phyloP scores from a whole-genome alignment of 306 rosid genomes.

The Abrus precatorius region DNA sequence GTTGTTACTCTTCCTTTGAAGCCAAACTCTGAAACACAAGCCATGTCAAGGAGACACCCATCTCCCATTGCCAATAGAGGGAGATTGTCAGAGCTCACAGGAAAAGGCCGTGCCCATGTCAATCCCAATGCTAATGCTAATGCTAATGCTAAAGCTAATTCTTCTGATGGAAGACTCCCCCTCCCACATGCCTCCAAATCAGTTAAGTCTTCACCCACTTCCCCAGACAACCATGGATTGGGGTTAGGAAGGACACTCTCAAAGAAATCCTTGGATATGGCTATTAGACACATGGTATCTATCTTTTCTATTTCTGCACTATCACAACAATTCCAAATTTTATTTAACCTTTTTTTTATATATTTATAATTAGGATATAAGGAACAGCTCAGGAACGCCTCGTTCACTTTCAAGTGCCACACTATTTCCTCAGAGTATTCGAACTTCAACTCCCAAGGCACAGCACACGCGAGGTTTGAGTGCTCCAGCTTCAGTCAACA shows the following conservation, averaged over 20 bases:
- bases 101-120: slow-evolving; percentile 56
- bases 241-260: slow-evolving; percentile 86
- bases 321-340: background rate
- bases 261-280: slow-evolving; percentile 89
- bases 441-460: slow-evolving; percentile 60
- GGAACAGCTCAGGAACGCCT: slow-evolving; percentile 60
- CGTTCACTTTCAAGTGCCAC: slow-evolving; percentile 76
- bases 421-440: slow-evolving; percentile 81
- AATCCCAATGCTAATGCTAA: slow-evolving; percentile 59
- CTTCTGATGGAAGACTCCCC: too few relatives aligned
- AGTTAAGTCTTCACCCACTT: slow-evolving; percentile 60
- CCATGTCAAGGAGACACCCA: slow-evolving; percentile 64
- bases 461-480: slow-evolving; percentile 60
- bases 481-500: slow-evolving; percentile 44
- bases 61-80: slow-evolving; percentile 76
- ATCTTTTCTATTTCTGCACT: background rate
- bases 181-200: slow-evolving; percentile 57
- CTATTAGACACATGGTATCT: slow-evolving; percentile 81
- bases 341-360: slow-evolving; percentile 14
- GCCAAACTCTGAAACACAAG: slow-evolving; percentile 64
- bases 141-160: background rate
- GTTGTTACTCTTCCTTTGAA: slow-evolving; percentile 48
- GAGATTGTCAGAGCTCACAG: slow-evolving; percentile 64
- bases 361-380: slow-evolving; percentile 62
- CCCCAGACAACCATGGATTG: slow-evolving; percentile 68